A percentile compares a stretch with the other conserved stretches of the same genome.
Conservation (phyloP, 2,329 filamentous ascomycete genomes). For the Stachybotrys chartarum region DNA sequence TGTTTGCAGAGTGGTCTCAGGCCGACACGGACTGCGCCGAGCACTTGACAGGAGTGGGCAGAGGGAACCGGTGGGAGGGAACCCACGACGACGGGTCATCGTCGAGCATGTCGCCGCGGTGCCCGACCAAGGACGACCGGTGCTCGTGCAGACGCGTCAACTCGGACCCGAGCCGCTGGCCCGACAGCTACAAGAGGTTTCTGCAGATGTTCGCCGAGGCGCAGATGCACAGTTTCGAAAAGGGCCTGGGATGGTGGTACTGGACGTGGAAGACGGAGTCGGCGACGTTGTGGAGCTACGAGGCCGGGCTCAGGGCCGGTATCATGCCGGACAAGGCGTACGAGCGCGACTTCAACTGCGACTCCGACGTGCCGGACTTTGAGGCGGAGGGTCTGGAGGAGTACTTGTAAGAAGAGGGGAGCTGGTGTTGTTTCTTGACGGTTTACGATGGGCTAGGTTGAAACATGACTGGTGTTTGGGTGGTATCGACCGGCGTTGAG, state of each 20-base stretch:
- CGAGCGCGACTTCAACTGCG: constrained; percentile 62
- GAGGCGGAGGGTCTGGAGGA: constrained; percentile 36
- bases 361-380: constrained; percentile 48
- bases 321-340: constrained; percentile 74
- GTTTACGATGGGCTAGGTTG: background rate
- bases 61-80: constrained; percentile 87
- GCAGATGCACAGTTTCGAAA: constrained; percentile 92
- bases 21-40: constrained; percentile 91
- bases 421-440: background rate
- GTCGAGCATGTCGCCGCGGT: constrained; percentile 62
- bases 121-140: constrained; percentile 56
- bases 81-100: constrained; percentile 64
- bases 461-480: too few relatives aligned
- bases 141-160: constrained; percentile 77
- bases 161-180: constrained; percentile 61
- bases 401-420: constrained; percentile 25
- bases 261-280: constrained; percentile 96
- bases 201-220: constrained; percentile 87
- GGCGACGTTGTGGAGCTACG: constrained; percentile 87
- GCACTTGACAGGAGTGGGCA: constrained; percentile 82
- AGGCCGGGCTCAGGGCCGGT: constrained; percentile 67
- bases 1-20: constrained; percentile 96
- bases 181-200: constrained; percentile 72
- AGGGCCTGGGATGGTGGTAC: constrained; percentile 96
- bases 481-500: background rate